Percentiles rank a stretch among this genome's conserved stretches.
phyloP scores from a whole-genome alignment of 495 filamentous ascomycete species.

The Neurospora tetraspora region DNA sequence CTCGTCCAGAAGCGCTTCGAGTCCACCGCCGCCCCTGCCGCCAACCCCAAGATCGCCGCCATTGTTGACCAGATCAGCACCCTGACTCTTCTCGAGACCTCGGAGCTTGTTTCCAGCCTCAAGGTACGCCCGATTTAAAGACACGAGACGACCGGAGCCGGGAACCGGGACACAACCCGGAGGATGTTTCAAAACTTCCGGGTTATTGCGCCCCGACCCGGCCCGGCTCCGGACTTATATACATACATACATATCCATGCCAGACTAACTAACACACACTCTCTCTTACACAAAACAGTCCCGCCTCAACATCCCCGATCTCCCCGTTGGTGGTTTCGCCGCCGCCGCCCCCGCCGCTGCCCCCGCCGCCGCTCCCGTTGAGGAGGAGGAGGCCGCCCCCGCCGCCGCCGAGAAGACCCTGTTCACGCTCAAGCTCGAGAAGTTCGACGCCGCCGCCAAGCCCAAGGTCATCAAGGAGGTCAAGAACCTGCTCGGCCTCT shows the following conservation, averaged over 20 bases:
- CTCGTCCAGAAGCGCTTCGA: slow-evolving; percentile 46
- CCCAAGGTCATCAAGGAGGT: slow-evolving; percentile 99
- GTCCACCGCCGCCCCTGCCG: slow-evolving; percentile 54
- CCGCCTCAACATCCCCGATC: slow-evolving; percentile 94
- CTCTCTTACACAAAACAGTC: slow-evolving; percentile 42
- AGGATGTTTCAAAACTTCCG: neutral
- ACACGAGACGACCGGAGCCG: neutral
- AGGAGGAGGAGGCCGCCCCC: slow-evolving; percentile 78
- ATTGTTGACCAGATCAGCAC: slow-evolving; percentile 98
- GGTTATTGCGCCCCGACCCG: neutral
- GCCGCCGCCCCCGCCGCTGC: slow-evolving; percentile 38
- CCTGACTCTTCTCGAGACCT: slow-evolving; percentile 95
- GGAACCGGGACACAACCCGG: neutral
- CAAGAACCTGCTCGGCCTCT: slow-evolving; percentile 88
- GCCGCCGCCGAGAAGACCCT: slow-evolving; percentile 89
- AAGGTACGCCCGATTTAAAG: slow-evolving; percentile 47
- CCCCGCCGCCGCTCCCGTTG: slow-evolving; percentile 48
- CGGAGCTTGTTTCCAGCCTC: slow-evolving; percentile 81
- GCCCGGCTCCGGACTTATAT: neutral
- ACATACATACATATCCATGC: neutral
- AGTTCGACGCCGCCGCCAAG: slow-evolving; percentile 80
- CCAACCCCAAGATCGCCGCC: slow-evolving; percentile 76
- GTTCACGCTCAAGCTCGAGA: slow-evolving; percentile 87
- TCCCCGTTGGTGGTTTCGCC: slow-evolving; percentile 80
- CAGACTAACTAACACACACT: too few species aligned